These are phyloP conservation scores for Lolium multiflorum DNA, from an alignment of 176 grass and related monocot genomes.

Conservation along the genomic window DNA sequence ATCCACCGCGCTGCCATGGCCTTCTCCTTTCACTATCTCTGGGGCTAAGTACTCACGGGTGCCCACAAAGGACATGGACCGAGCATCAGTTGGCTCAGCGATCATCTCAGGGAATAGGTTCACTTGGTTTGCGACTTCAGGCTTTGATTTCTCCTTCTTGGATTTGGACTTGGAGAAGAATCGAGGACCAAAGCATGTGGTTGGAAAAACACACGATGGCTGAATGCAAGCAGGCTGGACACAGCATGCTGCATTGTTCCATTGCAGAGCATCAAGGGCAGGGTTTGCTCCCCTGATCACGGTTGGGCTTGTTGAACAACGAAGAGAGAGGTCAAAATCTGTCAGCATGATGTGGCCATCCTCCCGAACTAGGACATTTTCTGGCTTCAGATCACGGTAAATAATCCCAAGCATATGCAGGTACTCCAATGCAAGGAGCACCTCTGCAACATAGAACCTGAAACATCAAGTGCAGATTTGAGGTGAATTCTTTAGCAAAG, in stretches of 20 bases:
- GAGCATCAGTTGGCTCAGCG: slow-evolving; percentile 84
- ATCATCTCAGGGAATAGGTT: slow-evolving; percentile 81
- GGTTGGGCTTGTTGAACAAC: slow-evolving; percentile 68
- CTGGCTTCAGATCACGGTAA: slow-evolving; percentile 93
- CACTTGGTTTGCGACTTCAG: slow-evolving; percentile 63
- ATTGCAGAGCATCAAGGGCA: slow-evolving; percentile 60
- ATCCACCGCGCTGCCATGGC: slow-evolving; percentile 81
- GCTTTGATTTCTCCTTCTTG: slow-evolving; percentile 70
- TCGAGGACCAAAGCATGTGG: slow-evolving; percentile 79
- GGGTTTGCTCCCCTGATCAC: slow-evolving; percentile 75
- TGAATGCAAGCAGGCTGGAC: slow-evolving; percentile 87
- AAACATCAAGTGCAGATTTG: slow-evolving; percentile 30
- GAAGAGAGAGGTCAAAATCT: slow-evolving; percentile 88
- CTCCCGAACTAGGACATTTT: slow-evolving; percentile 89
- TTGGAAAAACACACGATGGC: slow-evolving; percentile 83
- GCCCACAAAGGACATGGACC: slow-evolving; percentile 94
- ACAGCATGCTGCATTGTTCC: slow-evolving; percentile 75
- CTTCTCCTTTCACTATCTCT: slow-evolving; percentile 91
- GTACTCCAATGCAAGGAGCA: slow-evolving; percentile 83
- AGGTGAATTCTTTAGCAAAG: slow-evolving; percentile 9
- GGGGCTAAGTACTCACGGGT: slow-evolving; percentile 95
- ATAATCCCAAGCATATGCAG: slow-evolving; percentile 96
- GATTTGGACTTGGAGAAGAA: slow-evolving; percentile 75
- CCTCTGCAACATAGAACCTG: slow-evolving; percentile 93
- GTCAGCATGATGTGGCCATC: slow-evolving; percentile 97